phyloP scores from a whole-genome alignment of 192 early-diverging fungal genomes.

The Diversispora eburnea region DNA sequence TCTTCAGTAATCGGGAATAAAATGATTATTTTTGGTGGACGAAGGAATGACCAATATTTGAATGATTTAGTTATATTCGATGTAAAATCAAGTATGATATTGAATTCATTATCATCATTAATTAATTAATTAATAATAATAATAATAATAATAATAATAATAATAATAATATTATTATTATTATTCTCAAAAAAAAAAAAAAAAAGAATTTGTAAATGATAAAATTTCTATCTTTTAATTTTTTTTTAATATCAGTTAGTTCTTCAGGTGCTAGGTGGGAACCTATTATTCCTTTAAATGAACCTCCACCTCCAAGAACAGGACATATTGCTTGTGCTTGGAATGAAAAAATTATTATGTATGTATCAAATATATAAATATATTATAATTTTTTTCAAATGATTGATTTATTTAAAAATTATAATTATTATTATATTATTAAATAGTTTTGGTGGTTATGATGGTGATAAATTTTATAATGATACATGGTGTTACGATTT shows the following conservation, averaged over 20 bases:
- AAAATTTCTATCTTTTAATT: neutral
- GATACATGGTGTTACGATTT: conserved; percentile 57
- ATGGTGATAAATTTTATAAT: conserved; percentile 48
- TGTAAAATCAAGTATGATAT: neutral
- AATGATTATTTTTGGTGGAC: conserved; percentile 57
- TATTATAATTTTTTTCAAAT: neutral
- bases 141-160: neutral
- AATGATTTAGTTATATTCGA: conserved; percentile 31
- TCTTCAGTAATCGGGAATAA: conserved; percentile 33
- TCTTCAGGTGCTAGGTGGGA: conserved; percentile 19
- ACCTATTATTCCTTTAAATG: conserved; percentile 5
- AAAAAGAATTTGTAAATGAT: neutral
- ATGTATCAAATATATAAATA: neutral
- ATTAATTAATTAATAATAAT: neutral
- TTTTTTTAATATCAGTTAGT: conserved; percentile 1
- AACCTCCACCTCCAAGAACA: conserved; percentile 16
- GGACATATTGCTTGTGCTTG: conserved; percentile 25
- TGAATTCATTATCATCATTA: neutral
- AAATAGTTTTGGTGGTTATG: conserved; percentile 46
- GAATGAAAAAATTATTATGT: conserved; percentile 29
- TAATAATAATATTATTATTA: neutral
- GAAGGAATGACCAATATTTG: conserved; percentile 42
- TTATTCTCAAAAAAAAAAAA: neutral
- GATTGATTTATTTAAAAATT: neutral
- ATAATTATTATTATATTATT: neutral